A percentile compares a stretch with the other conserved stretches of the same genome.
These are phyloP conservation scores for Phellinidium pouzarii DNA, from an alignment of 1,284 basidiomycete species.

Conservation along the genomic window DNA sequence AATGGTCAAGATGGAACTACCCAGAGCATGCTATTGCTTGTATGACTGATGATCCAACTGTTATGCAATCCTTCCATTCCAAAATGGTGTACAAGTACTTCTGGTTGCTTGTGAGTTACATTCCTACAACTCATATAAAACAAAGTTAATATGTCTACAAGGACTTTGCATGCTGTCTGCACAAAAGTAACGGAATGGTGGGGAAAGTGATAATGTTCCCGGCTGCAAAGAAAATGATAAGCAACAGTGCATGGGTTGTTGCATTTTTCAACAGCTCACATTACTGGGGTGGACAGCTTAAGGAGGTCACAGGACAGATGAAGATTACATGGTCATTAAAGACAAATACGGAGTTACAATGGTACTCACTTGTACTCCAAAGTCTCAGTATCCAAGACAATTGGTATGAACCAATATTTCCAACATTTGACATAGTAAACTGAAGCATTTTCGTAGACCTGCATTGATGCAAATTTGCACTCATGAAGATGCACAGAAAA, in stretches of 20 bases:
- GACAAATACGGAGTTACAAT: constrained; percentile 26
- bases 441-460: neutral
- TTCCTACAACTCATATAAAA: neutral
- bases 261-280: constrained; percentile 29
- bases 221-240: constrained; percentile 22
- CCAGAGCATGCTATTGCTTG: neutral
- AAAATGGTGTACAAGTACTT: neutral
- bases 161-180: constrained; percentile 20
- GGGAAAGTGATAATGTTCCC: constrained; percentile 25
- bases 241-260: constrained; percentile 23
- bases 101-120: neutral
- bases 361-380: constrained; percentile 26
- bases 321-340: constrained; percentile 22
- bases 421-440: neutral
- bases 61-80: neutral
- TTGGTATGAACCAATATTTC: constrained; percentile 15
- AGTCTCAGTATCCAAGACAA: constrained; percentile 23
- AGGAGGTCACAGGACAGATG: constrained; percentile 17
- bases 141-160: neutral
- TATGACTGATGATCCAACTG: neutral
- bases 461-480: constrained; percentile 20
- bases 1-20: neutral
- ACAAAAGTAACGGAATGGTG: constrained; percentile 25
- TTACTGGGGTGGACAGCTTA: constrained; percentile 28
- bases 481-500: constrained; percentile 23